Evolutionary conservation across 2,329 filamentous ascomycete genomes (phyloP), one percentile per base, ranked within the genome.

Genomic region (Cryphonectria parasitica): DNA sequence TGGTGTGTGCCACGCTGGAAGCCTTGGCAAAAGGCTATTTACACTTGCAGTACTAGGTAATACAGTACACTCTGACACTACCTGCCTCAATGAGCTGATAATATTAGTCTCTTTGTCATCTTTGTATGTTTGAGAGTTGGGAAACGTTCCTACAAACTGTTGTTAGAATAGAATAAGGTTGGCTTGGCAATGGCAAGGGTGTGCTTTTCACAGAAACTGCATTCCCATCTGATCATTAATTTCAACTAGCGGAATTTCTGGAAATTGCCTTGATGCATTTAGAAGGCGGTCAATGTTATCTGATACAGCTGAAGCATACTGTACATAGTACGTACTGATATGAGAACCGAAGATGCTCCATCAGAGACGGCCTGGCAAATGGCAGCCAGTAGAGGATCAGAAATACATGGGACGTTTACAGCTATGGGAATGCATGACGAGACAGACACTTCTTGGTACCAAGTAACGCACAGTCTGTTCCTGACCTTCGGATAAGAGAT

Each of bases 161-260:
- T 36, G 34, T 62, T 62, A 58, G 13, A 34, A 62, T 62, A 62
- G 60, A 62, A 62, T 62, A 62, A 62, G 60, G 60, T 39, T 39
- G 36, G 36, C 60, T 62, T 62, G 60, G 36, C 36, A 34, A 62
- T 39, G 19, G 10, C 60, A 39, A 62, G 60, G 60, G 17, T 39
- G 60, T 39, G 19, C 19, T 62, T 62, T 36, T 13, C 11, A 39
- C 34, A 62, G 34, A 11, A 22, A 36, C 34, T 39, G 36, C 60
- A 22, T 34, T 62, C 60, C 36, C 34, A 41, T 39, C 60, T 25
- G n/a, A 61, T 25, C 36, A 41, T 61, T 34, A 61, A 34, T 61
- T 61, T 61, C 10, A 13, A 62, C 28, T 25, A 22, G 36, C 11
- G 34, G 19, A 41, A 39, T 10, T 34, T 60, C 8, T 39, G 60